phyloP scores from a whole-genome alignment of 2,329 filamentous ascomycete genomes.

The Colletotrichum echinochloae region DNA sequence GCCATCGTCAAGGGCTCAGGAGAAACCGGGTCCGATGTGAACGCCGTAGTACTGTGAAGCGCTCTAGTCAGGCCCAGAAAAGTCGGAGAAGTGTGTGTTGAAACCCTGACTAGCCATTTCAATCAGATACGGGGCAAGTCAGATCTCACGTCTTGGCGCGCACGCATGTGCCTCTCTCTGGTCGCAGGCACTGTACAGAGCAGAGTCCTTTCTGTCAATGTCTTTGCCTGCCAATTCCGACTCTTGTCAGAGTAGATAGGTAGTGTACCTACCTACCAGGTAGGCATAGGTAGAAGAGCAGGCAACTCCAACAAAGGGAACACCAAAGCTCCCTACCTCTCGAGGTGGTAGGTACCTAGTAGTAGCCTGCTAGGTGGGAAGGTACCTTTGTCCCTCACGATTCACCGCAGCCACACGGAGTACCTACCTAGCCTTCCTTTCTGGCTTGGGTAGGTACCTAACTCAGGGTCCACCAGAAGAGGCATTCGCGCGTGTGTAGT shows the following conservation, averaged over 20 bases:
- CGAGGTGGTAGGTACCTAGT: no score
- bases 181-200: neutral
- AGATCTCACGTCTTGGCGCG: constrained; percentile 35
- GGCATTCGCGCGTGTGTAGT: neutral
- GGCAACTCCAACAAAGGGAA: no score
- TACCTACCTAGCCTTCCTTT: neutral
- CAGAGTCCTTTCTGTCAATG: neutral
- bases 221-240: neutral
- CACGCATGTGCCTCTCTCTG: neutral
- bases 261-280: neutral
- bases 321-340: no score
- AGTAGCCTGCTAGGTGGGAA: no score
- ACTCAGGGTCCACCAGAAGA: neutral
- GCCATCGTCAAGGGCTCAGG: constrained; percentile 18
- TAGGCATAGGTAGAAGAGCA: no score
- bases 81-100: constrained; percentile 8
- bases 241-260: neutral
- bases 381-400: neutral
- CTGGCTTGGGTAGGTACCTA: neutral
- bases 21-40: constrained; percentile 13
- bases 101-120: constrained; percentile 22
- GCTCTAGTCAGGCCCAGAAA: constrained; percentile 1
- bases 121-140: constrained; percentile 32
- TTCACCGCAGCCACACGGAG: neutral
- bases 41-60: neutral